phyloP scores from a whole-genome alignment of 139 green algal genomes.

The Chlorella sp. region DNA sequence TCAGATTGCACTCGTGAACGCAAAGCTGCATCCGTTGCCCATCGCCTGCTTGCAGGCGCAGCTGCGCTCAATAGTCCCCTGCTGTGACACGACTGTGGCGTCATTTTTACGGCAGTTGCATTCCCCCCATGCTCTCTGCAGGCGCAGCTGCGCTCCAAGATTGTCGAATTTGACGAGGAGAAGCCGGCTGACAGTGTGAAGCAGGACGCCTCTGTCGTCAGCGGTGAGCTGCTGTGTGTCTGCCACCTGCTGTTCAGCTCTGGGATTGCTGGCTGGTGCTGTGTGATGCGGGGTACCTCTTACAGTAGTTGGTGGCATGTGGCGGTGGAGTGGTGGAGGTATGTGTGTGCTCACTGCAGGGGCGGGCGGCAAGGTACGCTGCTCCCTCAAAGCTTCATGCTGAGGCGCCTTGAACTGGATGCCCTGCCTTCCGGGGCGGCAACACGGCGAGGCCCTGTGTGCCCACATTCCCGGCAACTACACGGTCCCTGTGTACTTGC shows the following conservation, averaged over 20 bases:
- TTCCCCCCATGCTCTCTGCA: too few relatives aligned
- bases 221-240: neutral
- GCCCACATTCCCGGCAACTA: too few relatives aligned
- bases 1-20: too few relatives aligned
- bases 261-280: neutral
- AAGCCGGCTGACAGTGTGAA: neutral
- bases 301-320: neutral
- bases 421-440: too few relatives aligned
- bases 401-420: too few relatives aligned
- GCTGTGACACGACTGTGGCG: neutral
- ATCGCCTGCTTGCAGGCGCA: neutral
- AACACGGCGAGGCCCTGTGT: too few relatives aligned
- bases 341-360: too few relatives aligned
- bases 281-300: neutral
- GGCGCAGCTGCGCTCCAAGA: too few relatives aligned
- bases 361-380: neutral
- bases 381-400: neutral
- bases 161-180: too few relatives aligned
- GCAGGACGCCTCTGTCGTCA: slow-evolving; percentile 3
- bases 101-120: too few relatives aligned
- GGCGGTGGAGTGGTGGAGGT: too few relatives aligned
- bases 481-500: neutral
- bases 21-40: neutral
- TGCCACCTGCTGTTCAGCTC: neutral
- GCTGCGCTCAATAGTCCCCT: neutral